phyloP scores from a whole-genome alignment of 2,329 filamentous ascomycete species.

The Epichloe brachyelytri region DNA sequence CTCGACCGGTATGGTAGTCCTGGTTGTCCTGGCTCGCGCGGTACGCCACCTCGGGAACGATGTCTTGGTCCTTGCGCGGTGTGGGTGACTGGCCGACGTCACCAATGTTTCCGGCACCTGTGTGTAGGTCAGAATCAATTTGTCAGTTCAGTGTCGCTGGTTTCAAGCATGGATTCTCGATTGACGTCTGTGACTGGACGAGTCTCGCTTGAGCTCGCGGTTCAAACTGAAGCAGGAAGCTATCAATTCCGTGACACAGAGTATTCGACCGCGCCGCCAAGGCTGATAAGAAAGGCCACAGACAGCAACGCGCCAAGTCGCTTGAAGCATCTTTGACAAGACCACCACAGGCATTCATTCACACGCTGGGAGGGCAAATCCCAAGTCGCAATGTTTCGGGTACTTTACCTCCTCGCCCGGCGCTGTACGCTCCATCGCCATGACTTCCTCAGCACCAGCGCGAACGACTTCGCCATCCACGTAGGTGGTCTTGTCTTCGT shows the following conservation, averaged over 20 bases:
- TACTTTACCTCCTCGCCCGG: constrained; percentile 43
- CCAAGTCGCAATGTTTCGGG: neutral
- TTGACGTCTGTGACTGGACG: neutral
- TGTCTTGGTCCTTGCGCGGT: constrained; percentile 35
- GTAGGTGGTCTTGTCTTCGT: constrained; percentile 43
- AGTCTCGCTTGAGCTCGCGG: neutral
- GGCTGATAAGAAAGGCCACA: neutral
- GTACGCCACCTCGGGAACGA: constrained; percentile 39
- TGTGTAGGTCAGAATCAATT: neutral
- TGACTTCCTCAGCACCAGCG: constrained; percentile 38
- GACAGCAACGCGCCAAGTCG: neutral
- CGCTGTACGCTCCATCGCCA: constrained; percentile 44
- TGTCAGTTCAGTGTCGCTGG: too few species aligned
- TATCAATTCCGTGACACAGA: neutral
- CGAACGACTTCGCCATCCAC: constrained; percentile 50
- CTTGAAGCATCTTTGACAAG: neutral
- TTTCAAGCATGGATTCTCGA: neutral
- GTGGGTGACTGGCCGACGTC: constrained; percentile 28
- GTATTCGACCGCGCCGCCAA: neutral
- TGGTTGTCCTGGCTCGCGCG: constrained; percentile 33
- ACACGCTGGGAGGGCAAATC: neutral
- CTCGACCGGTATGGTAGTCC: constrained; percentile 46
- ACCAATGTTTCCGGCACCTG: constrained; percentile 46
- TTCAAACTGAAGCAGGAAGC: neutral
- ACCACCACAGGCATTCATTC: neutral